Base-by-base conservation (phyloP, 2,329 filamentous ascomycete genomes). In the Clarireedia homoeocarpa region DNA sequence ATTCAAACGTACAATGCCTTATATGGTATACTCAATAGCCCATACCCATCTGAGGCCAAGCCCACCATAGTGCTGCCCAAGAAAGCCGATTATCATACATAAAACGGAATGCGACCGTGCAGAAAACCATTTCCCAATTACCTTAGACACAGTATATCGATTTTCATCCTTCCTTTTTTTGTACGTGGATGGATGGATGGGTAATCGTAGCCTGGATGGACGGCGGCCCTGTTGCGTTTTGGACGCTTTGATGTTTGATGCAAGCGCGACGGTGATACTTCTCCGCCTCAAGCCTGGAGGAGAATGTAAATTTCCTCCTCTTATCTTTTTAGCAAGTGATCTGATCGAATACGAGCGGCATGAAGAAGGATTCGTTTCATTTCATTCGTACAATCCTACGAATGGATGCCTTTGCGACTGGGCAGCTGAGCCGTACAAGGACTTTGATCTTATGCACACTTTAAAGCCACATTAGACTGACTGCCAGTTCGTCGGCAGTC, bases 201-300 rank as follows among this genome's bases (percentile, higher is more conserved):
- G 30, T 34, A 20, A 20, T 20, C 20, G 20, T 20, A 20, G 2
- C 20, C 20, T 34, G 30, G 17, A 42, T 46, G 51, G 39, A 45
- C 24, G 42, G 20, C 10, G 42, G 15, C 44, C 44, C 14, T 6
- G 17, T 14, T 44, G 40, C 23, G 39, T 42, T 40, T 14, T 40
- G 9, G 10, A 46, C 44, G 51, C 51, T 38, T 47, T 53, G 51
- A 53, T 38, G 51, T 53, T 47, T 47, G 26, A 53, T 38, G 46
- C 12, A 30, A 46, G 40, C 15, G 26, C 15, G 26, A 39, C 39
- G 27, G 14, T 39, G 51, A 47, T 47, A 53, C 42, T 47, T 20
- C 9, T 27, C 20, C 42, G 23, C 14, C 42, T 27, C 10, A 7
- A 47, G 44, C 24, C 7, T 7, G 24, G 24, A 15, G 17, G 20